Evolutionary conservation across 31 red algal species (phyloP).

Genomic region (Odonthalia washingtoniensis): DNA sequence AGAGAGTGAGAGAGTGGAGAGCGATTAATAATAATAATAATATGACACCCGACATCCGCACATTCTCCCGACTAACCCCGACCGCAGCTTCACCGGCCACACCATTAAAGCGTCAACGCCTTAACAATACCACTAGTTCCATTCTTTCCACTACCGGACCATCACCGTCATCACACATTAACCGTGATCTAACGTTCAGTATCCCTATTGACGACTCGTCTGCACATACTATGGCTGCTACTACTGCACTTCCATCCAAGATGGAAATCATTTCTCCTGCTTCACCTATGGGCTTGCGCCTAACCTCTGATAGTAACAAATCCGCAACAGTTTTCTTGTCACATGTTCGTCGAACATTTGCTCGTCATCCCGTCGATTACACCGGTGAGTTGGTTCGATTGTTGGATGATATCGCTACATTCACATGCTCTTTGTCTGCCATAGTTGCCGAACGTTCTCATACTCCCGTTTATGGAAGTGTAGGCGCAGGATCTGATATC

Average conservation of each 20-base stretch:
- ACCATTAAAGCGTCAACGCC: slow-evolving; percentile 45
- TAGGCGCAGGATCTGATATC: slow-evolving; percentile 40
- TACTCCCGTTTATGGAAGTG: slow-evolving; percentile 41
- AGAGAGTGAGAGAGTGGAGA: too few species aligned
- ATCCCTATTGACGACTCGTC: neutral
- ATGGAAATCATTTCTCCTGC: slow-evolving; percentile 87
- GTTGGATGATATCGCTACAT: slow-evolving; percentile 92
- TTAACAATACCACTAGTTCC: neutral
- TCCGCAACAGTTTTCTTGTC: slow-evolving; percentile 93
- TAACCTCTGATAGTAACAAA: slow-evolving; percentile 74
- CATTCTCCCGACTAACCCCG: slow-evolving; percentile 58
- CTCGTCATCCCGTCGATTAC: slow-evolving; percentile 77
- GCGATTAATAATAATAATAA: too few species aligned
- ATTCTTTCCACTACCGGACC: slow-evolving; percentile 7
- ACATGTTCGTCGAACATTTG: slow-evolving; percentile 91
- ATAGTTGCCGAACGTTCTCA: slow-evolving; percentile 56
- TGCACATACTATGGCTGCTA: slow-evolving; percentile 12
- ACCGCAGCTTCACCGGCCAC: slow-evolving; percentile 46
- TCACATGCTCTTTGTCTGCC: slow-evolving; percentile 71
- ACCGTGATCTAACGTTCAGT: too few species aligned
- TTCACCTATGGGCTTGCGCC: slow-evolving; percentile 71
- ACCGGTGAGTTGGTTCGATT: slow-evolving; percentile 97
- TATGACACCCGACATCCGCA: slow-evolving; percentile 38
- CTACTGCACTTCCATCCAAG: slow-evolving; percentile 49
- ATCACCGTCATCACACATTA: neutral